A percentile compares a stretch with the other conserved stretches of the same genome.
Conservation (phyloP, 2,329 filamentous ascomycete genomes). For the Curvularia lunata region DNA sequence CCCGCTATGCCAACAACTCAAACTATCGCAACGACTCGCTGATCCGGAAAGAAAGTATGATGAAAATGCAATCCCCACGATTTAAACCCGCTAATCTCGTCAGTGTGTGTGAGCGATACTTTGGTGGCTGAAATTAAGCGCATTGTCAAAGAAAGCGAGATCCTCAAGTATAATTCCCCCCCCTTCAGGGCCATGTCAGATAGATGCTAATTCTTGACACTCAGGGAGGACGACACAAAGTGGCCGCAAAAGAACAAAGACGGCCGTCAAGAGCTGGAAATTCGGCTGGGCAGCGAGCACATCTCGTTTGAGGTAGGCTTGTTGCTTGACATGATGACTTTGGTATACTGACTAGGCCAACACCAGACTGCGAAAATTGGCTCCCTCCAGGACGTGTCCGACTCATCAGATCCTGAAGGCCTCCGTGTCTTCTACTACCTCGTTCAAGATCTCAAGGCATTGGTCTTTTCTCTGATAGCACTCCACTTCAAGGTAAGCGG, state of each 20-base stretch:
- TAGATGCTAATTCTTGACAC: slow-evolving; percentile 40
- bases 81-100: slow-evolving; percentile 12
- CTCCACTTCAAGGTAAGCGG: slow-evolving; percentile 86
- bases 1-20: slow-evolving; percentile 98
- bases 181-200: background rate
- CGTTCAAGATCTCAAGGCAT: slow-evolving; percentile 93
- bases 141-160: slow-evolving; percentile 96
- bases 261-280: slow-evolving; percentile 94
- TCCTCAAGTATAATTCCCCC: slow-evolving; percentile 75
- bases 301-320: slow-evolving; percentile 89
- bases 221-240: slow-evolving; percentile 94
- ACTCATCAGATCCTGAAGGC: slow-evolving; percentile 94
- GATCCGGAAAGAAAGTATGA: slow-evolving; percentile 97
- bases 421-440: slow-evolving; percentile 98
- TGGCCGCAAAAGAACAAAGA: slow-evolving; percentile 99
- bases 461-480: slow-evolving; percentile 95
- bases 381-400: slow-evolving; percentile 93
- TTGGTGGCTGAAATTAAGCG: slow-evolving; percentile 94
- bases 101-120: slow-evolving; percentile 94
- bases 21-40: slow-evolving; percentile 99
- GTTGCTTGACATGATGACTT: background rate
- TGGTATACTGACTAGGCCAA: slow-evolving; percentile 28
- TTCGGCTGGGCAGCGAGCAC: slow-evolving; percentile 89
- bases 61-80: background rate
- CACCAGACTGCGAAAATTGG: slow-evolving; percentile 94